Percentiles rank a stretch among this genome's conserved stretches.
phyloP scores from a whole-genome alignment of 2,329 filamentous ascomycete species.

The Byssochlamys sp. region DNA sequence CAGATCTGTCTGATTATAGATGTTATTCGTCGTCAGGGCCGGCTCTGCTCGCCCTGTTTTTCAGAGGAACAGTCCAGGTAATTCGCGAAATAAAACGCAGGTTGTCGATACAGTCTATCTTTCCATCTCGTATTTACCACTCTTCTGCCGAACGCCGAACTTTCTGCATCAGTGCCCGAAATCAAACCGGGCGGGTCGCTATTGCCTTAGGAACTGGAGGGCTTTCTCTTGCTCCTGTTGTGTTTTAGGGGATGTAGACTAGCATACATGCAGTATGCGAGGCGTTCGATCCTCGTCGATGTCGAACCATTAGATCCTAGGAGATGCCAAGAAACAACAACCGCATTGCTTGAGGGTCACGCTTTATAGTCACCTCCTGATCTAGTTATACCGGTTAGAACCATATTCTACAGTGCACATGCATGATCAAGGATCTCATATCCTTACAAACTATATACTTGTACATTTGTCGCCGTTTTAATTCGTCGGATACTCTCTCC shows the following conservation, averaged over 20 bases:
- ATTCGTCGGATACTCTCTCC: too few species aligned
- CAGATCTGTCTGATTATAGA: background rate
- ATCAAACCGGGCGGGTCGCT: background rate
- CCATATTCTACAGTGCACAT: too few species aligned
- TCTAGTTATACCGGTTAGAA: too few species aligned
- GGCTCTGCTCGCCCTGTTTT: background rate
- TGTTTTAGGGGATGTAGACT: background rate
- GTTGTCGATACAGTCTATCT: background rate
- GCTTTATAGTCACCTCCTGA: too few species aligned
- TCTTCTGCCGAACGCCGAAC: background rate
- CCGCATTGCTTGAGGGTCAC: too few species aligned
- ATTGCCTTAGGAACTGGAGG: background rate
- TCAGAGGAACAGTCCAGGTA: background rate
- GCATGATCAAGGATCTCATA: too few species aligned
- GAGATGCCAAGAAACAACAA: too few species aligned
- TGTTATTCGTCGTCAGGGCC: background rate
- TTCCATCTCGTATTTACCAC: background rate
- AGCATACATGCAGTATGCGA: background rate
- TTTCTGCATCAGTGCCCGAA: conserved; percentile 14
- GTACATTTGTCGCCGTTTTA: too few species aligned
- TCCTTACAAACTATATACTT: too few species aligned
- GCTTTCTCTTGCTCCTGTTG: background rate
- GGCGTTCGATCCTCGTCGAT: background rate
- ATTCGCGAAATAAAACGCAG: background rate
- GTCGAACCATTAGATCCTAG: too few species aligned